Conservation (phyloP, 768 basidiomycete species). For the Tricholomella constricta region DNA sequence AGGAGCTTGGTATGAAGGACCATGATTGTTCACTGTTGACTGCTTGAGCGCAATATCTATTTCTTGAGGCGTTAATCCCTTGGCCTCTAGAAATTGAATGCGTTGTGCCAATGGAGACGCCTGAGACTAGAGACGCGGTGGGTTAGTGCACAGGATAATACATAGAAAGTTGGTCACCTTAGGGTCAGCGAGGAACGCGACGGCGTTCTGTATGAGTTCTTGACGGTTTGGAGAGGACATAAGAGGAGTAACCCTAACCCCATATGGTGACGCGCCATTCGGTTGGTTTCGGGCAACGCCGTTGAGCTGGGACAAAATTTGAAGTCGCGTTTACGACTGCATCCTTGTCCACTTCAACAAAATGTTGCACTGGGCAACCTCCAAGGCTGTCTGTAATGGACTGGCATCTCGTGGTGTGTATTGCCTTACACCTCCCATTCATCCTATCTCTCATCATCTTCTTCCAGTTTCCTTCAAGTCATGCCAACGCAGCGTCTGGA, state of each 20-base stretch:
- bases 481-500: slow-evolving; percentile 38
- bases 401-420: slow-evolving; percentile 47
- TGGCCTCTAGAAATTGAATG: slow-evolving; percentile 93
- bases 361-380: slow-evolving; percentile 56
- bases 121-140: slow-evolving; percentile 53
- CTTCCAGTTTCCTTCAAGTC: slow-evolving; percentile 28
- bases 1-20: slow-evolving; percentile 22
- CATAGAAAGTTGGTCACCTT: slow-evolving; percentile 48
- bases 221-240: slow-evolving; percentile 55
- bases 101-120: slow-evolving; percentile 80
- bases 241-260: slow-evolving; percentile 17
- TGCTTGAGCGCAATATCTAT: slow-evolving; percentile 84
- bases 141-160: slow-evolving; percentile 6
- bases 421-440: not conserved
- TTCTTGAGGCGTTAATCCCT: slow-evolving; percentile 82
- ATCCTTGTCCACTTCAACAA: slow-evolving; percentile 21
- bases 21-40: slow-evolving; percentile 37
- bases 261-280: slow-evolving; percentile 11
- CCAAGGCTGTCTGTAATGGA: slow-evolving; percentile 50
- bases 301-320: slow-evolving; percentile 21
- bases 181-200: slow-evolving; percentile 83
- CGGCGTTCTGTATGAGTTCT: slow-evolving; percentile 79
- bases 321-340: not conserved
- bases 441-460: slow-evolving; percentile 1
- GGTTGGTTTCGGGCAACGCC: slow-evolving; percentile 26